Evolutionary conservation across 2,329 filamentous ascomycete genomes (phyloP).

Genomic region (Rutstroemia sp.): DNA sequence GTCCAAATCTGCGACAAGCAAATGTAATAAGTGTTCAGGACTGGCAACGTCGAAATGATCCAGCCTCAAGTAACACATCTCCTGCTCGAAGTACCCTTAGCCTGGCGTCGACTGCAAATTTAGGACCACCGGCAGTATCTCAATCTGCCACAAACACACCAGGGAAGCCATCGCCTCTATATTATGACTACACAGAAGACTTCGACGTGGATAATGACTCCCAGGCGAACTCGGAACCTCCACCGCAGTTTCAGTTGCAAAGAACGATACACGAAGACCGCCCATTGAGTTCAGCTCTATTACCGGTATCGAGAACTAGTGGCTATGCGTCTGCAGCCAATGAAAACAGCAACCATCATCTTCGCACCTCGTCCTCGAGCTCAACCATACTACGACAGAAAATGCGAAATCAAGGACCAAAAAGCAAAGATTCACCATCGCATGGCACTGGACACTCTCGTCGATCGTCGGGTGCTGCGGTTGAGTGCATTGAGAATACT

Average conservation of each 20-base stretch:
- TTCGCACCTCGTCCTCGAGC: slow-evolving; percentile 14
- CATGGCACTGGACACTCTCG: neutral
- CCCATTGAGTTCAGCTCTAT: slow-evolving; percentile 16
- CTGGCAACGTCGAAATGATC: slow-evolving; percentile 18
- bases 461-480: neutral
- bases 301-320: slow-evolving; percentile 5
- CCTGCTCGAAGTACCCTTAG: slow-evolving; percentile 27
- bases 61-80: slow-evolving; percentile 22
- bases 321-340: slow-evolving; percentile 3
- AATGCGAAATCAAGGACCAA: neutral
- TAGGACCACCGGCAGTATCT: slow-evolving; percentile 12
- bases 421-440: neutral
- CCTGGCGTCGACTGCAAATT: slow-evolving; percentile 26
- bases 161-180: slow-evolving; percentile 26
- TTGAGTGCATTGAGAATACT: neutral
- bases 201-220: slow-evolving; percentile 24
- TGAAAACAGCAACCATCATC: slow-evolving; percentile 5
- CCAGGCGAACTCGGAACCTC: slow-evolving; percentile 14
- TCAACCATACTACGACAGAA: slow-evolving; percentile 9
- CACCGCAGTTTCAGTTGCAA: slow-evolving; percentile 24
- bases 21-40: slow-evolving; percentile 15
- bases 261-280: slow-evolving; percentile 27
- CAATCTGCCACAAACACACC: slow-evolving; percentile 24
- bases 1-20: slow-evolving; percentile 16
- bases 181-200: slow-evolving; percentile 31